Percentiles rank a stretch among this genome's conserved stretches.
Conservation (phyloP, 305 asterid species). For the Fraxinus baroniana region DNA sequence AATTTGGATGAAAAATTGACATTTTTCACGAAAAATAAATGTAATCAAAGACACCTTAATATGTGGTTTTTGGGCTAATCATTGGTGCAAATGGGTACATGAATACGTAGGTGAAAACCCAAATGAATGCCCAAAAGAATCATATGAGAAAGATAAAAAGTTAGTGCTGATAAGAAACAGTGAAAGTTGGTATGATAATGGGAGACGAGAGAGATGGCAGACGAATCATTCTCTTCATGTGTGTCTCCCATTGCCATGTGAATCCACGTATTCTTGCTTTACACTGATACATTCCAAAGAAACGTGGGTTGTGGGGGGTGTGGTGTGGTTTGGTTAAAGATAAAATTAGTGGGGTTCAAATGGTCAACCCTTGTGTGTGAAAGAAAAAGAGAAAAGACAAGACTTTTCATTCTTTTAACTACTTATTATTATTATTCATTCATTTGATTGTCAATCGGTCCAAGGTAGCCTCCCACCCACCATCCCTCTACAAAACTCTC, state of each 20-base stretch:
- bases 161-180: conserved; percentile 31
- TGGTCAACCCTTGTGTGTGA: conserved; percentile 57
- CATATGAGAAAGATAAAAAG: conserved; percentile 21
- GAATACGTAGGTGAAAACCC: neutral
- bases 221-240: conserved; percentile 50
- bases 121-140: conserved; percentile 11
- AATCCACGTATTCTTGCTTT: conserved; percentile 42
- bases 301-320: neutral
- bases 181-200: conserved; percentile 39
- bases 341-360: conserved; percentile 44
- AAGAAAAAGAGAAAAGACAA: conserved; percentile 3
- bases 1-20: too few relatives aligned
- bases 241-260: conserved; percentile 51
- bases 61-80: neutral
- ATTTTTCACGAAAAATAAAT: too few relatives aligned
- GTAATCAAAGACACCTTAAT: neutral
- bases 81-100: conserved; percentile 16
- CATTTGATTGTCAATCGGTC: conserved; percentile 52
- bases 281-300: neutral
- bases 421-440: conserved; percentile 43
- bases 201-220: conserved; percentile 37
- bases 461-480: conserved; percentile 35
- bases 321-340: conserved; percentile 24
- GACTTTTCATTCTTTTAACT: conserved; percentile 42
- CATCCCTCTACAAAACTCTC: conserved; percentile 37